Evolutionary conservation across 192 early-diverging fungal species (phyloP).

Genomic region (Lunasporangiospora selenospora): DNA sequence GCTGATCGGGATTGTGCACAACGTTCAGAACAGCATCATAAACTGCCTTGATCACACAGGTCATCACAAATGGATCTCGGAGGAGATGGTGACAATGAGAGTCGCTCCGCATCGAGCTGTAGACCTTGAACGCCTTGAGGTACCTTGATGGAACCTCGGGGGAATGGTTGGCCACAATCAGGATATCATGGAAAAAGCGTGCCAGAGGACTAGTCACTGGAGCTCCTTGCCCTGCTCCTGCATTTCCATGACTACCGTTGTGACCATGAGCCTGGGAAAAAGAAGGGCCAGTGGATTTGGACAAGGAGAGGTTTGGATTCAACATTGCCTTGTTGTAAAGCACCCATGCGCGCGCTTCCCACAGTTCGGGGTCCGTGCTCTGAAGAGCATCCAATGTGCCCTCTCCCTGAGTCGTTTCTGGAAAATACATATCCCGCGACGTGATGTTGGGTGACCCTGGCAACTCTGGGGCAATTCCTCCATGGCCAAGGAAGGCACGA

Average conservation of each 20-base stretch:
- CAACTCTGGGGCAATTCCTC: slow-evolving; percentile 5
- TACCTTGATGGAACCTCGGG: slow-evolving; percentile 36
- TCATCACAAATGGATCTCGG: slow-evolving; percentile 40
- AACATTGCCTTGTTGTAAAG: slow-evolving; percentile 43
- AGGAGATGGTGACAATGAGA: slow-evolving; percentile 18
- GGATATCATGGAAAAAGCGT: slow-evolving; percentile 36
- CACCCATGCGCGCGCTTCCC: slow-evolving; percentile 44
- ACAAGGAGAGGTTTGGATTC: slow-evolving; percentile 11
- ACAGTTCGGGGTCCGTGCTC: slow-evolving; percentile 13
- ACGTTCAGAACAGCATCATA: slow-evolving; percentile 31
- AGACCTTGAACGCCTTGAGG: slow-evolving; percentile 41
- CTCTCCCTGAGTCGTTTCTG: neutral
- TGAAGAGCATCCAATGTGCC: neutral
- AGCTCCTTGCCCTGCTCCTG: neutral
- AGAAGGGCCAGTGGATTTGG: neutral
- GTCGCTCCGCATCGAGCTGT: slow-evolving; percentile 30
- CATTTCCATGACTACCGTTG: too few relatives aligned
- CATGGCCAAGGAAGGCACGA: slow-evolving; percentile 26
- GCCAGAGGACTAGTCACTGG: slow-evolving; percentile 10
- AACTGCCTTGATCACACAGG: slow-evolving; percentile 37
- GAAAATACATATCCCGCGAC: slow-evolving; percentile 13
- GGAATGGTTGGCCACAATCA: slow-evolving; percentile 26
- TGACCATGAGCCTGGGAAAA: neutral
- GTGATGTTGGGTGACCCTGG: slow-evolving; percentile 10
- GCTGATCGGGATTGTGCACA: slow-evolving; percentile 19